Base-by-base conservation (phyloP, 495 filamentous ascomycete genomes). In the Hypoxylon lienhwacheense region DNA sequence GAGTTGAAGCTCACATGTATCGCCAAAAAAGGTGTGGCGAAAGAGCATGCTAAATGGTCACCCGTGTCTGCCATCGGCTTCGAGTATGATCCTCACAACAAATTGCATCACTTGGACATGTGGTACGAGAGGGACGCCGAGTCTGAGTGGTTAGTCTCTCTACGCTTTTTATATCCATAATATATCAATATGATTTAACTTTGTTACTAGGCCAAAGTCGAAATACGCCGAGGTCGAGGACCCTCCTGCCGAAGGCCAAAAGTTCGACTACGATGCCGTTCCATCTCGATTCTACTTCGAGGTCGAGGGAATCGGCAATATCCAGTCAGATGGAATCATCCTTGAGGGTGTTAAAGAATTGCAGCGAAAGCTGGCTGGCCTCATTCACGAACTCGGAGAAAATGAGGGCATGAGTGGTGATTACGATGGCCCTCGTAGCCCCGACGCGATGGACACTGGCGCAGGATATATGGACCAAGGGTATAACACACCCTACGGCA, bases 31-130 rank as follows among this genome's bases (percentile, higher is more conserved):
- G 93, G 93, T 0, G 97, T 97, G 51, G 91, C 92, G 2, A 98
- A 97, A 77, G 93, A 98, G 68, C 93, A 98, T 75, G 87, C 95
- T 0, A 98, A 98, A 69, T 98, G 93, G 93, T 85, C 88, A 39
- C 91, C 95, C 2, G 88, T 86, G 31, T 78, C 91, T 48, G 95
- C 93, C 4, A 85, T 98, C 41, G 93, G 90, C 17, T 98, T 97
- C 62, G 93, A 98, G 71, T 98, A 98, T 70, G 93, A 98, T 66
- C 93, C 93, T 50, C 86, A 91, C 67, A 98, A 98, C 70, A 95
- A 91, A 69, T 72, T 98, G 35, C 77, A 80, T 50, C 93, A 98
- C 73, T 73, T 90, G 31, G 87, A 95, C 64, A 82, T 91, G 66
- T 98, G 93, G 93, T 96, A 89, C 66, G 93, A 98, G 77, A 74